Conservation (phyloP, 2,329 filamentous ascomycete genomes). For the Trichophyton verrucosum region DNA sequence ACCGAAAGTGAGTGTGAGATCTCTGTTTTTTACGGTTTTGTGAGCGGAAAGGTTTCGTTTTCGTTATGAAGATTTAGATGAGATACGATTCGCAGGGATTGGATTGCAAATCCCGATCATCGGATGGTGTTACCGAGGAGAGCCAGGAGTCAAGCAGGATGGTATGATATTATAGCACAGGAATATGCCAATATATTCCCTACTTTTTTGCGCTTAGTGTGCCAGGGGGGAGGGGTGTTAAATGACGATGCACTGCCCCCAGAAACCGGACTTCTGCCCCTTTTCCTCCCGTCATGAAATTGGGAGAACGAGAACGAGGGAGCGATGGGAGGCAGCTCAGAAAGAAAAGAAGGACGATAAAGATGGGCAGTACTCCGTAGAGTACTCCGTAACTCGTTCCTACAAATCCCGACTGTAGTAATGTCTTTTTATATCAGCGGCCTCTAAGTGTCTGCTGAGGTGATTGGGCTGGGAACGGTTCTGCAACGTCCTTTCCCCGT, state of each 20-base stretch:
- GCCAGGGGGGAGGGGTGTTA: neutral
- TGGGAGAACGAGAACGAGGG: neutral
- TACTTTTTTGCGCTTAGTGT: neutral
- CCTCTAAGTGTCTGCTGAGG: neutral
- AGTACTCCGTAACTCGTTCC: neutral
- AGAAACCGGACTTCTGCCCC: neutral
- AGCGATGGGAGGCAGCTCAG: neutral
- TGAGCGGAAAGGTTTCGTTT: neutral
- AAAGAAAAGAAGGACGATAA: no score
- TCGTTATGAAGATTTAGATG: constrained; percentile 3
- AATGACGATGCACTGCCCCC: neutral
- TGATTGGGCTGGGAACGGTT: neutral
- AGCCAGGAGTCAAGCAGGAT: neutral
- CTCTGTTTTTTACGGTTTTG: neutral
- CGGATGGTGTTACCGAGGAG: neutral
- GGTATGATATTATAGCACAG: neutral
- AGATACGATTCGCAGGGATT: constrained; percentile 1
- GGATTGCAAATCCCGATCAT: constrained; percentile 3
- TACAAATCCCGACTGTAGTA: neutral
- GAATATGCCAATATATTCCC: neutral
- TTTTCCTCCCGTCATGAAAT: neutral
- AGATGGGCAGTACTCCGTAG: neutral
- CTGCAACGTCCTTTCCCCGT: constrained; percentile 1
- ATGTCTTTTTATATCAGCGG: neutral
- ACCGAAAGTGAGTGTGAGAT: neutral